Evolutionary conservation across 345 rosid genomes (phyloP).

Genomic region (Passiflora organensis): DNA sequence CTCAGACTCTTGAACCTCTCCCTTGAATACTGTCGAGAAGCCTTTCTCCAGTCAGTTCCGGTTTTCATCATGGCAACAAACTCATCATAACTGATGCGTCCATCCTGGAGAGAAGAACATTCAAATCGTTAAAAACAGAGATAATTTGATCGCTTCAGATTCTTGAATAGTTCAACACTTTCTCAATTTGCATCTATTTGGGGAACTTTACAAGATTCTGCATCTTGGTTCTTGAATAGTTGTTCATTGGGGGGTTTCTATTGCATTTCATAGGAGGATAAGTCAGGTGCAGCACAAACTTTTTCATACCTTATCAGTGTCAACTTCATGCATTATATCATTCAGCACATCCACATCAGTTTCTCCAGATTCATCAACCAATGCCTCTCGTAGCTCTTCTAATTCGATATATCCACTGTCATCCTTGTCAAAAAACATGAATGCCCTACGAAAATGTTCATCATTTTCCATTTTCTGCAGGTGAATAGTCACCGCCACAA

Average conservation of each 20-base stretch:
- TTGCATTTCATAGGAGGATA: no score
- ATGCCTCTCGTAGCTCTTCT: constrained; percentile 65
- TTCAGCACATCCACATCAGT: constrained; percentile 55
- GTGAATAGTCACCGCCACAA: constrained; percentile 97
- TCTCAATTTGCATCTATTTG: constrained; percentile 2
- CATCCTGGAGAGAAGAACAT: constrained; percentile 45
- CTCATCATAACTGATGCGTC: constrained; percentile 83
- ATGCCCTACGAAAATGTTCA: constrained; percentile 87
- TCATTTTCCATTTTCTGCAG: constrained; percentile 96
- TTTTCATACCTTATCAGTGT: constrained; percentile 84
- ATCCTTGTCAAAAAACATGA: constrained; percentile 86
- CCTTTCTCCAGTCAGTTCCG: constrained; percentile 99
- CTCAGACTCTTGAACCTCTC: constrained; percentile 98
- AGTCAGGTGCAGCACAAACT: not conserved
- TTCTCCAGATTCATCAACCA: constrained; percentile 74
- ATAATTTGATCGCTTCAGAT: no score
- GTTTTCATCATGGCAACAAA: constrained; percentile 97
- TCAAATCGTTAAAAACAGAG: not conserved
- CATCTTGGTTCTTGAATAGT: not conserved
- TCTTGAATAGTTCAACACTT: not conserved
- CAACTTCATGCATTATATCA: constrained; percentile 94
- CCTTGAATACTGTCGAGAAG: constrained; percentile 91
- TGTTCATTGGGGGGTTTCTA: no score
- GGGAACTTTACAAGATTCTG: not conserved
- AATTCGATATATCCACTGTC: constrained; percentile 73